phyloP scores from a whole-genome alignment of 148 eudicot species.

The Silene uniflora region DNA sequence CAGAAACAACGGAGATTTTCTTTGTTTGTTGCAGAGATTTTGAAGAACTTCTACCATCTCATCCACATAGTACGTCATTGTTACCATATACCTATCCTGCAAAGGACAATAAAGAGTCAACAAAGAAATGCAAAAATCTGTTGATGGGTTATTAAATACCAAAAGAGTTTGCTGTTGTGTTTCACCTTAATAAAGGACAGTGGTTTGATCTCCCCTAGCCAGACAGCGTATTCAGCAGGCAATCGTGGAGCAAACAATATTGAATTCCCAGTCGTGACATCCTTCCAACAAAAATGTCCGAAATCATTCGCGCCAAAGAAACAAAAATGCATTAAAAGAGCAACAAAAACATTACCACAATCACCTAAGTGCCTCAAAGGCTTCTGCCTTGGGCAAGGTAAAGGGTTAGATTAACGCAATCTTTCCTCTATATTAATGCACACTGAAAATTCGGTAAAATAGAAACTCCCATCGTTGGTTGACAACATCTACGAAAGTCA shows the following conservation, averaged over 20 bases:
- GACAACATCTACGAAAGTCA: no score
- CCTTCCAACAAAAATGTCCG: conserved; percentile 40
- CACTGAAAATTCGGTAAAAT: not conserved
- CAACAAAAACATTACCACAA: not conserved
- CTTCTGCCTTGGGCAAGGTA: not conserved
- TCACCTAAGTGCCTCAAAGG: not conserved
- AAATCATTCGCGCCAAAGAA: conserved; percentile 4
- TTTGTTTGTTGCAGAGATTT: conserved; percentile 48
- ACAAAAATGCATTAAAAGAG: not conserved
- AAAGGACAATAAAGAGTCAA: conserved; percentile 29
- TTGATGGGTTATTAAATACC: conserved; percentile 10
- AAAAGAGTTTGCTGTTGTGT: not conserved
- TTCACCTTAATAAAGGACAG: conserved; percentile 60
- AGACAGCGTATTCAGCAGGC: conserved; percentile 87
- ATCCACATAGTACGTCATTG: conserved; percentile 51
- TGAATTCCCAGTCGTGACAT: conserved; percentile 71
- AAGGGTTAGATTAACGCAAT: not conserved
- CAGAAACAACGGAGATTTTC: conserved; percentile 62
- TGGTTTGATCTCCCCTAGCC: conserved; percentile 87
- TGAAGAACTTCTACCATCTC: conserved; percentile 60
- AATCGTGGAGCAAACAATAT: conserved; percentile 80
- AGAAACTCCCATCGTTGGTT: no score
- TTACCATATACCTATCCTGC: conserved; percentile 84
- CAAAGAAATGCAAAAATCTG: conserved; percentile 4
- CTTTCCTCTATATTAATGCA: conserved; percentile 2